Evolutionary conservation across 345 rosid species (phyloP), one percentile per base, ranked within the genome.

Genomic region (Salix udensis): DNA sequence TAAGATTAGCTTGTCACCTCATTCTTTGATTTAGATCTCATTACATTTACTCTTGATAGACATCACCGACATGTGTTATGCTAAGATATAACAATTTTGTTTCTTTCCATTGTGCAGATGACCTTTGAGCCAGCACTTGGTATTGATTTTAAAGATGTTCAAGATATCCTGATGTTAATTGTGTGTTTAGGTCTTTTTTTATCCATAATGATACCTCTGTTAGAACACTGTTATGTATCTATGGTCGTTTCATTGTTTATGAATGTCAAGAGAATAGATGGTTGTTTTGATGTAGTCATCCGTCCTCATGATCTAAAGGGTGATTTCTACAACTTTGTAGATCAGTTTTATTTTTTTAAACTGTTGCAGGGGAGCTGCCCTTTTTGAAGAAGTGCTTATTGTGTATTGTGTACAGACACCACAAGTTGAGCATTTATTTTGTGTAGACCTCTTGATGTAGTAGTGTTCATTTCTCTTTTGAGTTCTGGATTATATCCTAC

Each of bases 101-200:
- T 50, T 23, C 70, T 74, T 74, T 74, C 39, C 78, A 75, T 80
- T 72, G 48, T 85, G 89, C 99, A 93, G 98, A 85, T 87, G 76
- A 89, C 87, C 74, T 79, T 85, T 34, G 95, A 91, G 85, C 90
- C 87, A 28, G 89, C 92, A 70, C 91, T 96, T 84, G 97, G 94
- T 68, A 91, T 96, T 86, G 95, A 91, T 84, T 96, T 86, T 85
- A 83, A 50, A 18, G 58, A 77, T 78, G 84, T 93, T 78, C 85
- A 88, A 86, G 97, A 96, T 94, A 96, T 93, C 99, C 99, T 92
- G 28, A 28, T 65, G 19, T 77, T 44, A 39, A 40, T 26, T 50
- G 26, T 28, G 12, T 37, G 26, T 46, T 52, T 40, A 28, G 62
- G 58, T 50, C 58, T 6, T 50, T 50, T 36, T 42, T 50, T 50